Evolutionary conservation across 805 yeast species (phyloP), one percentile per base, ranked within the genome.

Genomic region (Komagataella mondaviorum): DNA sequence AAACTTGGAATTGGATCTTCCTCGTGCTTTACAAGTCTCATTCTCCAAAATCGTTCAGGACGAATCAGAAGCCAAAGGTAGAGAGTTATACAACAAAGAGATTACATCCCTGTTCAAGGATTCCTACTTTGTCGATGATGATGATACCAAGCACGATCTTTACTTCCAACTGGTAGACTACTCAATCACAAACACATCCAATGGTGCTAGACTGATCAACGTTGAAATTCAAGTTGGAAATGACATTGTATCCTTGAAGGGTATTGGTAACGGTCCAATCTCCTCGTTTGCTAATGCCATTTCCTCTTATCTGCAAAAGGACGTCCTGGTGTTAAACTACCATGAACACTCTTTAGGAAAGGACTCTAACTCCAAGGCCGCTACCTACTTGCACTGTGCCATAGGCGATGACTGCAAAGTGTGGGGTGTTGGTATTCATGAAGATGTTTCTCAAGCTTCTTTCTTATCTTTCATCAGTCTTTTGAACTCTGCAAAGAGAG

Each of bases 241-340:
- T 44, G 53, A 63, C 51, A 53, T 57, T 18, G 53, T 64, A 52
- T 57, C 62, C 48, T 67, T 80, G 49, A 59, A 63, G 39, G 89
- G 90, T 59, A 63, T 71, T 24, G 91, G 91, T 67, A 84, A 84
- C 60, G 91, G 91, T 59, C 90, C 89, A 53, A 81, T 84, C 54
- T 84, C 90, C 44, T 78, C 89, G 2, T 79, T 83, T 64, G 71
- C 80, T 51, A 81, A 81, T 63, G 88, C 88, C 16, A 63, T 83
- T 48, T 71, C 82, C 22, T 65, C 71, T 50, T 69, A 73, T 54
- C 71, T 79, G 50, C 77, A 77, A 45, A 70, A 72, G 52, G 69
- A 71, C 54, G 69, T 84, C 46, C 85, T 80, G 66, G 85, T 84
- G 30, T 75, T 76, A 57, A 75, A 79, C 62, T 84, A 84, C 66